A percentile compares a stretch with the other conserved stretches of the same genome.
These are phyloP conservation scores for Tremella fuciformis DNA, from an alignment of 768 basidiomycete species.

Conservation along the genomic window DNA sequence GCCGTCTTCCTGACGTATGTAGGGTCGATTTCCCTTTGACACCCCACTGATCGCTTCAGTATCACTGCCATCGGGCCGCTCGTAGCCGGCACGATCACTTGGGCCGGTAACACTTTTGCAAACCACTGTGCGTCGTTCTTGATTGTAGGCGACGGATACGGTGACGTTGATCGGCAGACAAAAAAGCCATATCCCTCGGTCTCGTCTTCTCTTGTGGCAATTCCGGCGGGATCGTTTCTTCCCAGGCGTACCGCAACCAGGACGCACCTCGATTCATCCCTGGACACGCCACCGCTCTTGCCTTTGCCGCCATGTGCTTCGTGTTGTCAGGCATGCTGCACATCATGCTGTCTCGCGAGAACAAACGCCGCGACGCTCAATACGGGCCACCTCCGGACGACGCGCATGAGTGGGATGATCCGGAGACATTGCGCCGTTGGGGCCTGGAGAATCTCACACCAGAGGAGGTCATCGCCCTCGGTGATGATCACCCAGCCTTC, in stretches of 20 bases:
- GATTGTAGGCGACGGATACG: background rate
- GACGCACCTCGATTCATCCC: slow-evolving; percentile 41
- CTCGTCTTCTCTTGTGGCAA: slow-evolving; percentile 49
- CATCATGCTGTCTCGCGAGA: slow-evolving; percentile 48
- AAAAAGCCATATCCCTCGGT: slow-evolving; percentile 46
- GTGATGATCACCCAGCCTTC: slow-evolving; percentile 46
- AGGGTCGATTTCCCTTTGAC: slow-evolving; percentile 5
- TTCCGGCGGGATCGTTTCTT: slow-evolving; percentile 49
- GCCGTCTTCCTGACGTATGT: background rate
- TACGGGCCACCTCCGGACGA: slow-evolving; percentile 47
- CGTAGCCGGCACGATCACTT: slow-evolving; percentile 51
- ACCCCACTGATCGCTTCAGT: slow-evolving; percentile 49
- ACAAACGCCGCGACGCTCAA: slow-evolving; percentile 48
- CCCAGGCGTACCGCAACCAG: slow-evolving; percentile 45
- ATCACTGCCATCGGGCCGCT: slow-evolving; percentile 46
- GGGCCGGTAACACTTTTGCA: slow-evolving; percentile 46
- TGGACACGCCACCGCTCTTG: slow-evolving; percentile 49
- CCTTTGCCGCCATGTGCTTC: slow-evolving; percentile 35
- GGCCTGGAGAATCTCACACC: slow-evolving; percentile 40
- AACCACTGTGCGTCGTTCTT: slow-evolving; percentile 40
- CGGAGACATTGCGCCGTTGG: slow-evolving; percentile 36
- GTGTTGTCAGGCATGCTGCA: slow-evolving; percentile 40
- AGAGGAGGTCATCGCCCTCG: slow-evolving; percentile 45
- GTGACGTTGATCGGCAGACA: slow-evolving; percentile 15
- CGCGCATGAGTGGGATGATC: slow-evolving; percentile 27